Conservation (phyloP, 2,329 filamentous ascomycete species). For the Diaporthe ampelina region DNA sequence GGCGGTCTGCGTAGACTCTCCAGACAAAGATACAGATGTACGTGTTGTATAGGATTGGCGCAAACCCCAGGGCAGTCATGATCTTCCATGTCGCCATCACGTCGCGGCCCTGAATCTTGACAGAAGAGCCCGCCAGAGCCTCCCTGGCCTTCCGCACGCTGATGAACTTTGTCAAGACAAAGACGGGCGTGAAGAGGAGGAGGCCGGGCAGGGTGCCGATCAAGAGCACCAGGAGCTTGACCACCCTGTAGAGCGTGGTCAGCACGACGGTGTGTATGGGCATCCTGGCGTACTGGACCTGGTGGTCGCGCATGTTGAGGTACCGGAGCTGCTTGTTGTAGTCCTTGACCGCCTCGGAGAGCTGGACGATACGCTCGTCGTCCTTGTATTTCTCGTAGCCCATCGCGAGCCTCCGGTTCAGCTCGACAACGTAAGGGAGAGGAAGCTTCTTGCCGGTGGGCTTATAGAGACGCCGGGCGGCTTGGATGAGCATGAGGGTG, state of each 20-base stretch:
- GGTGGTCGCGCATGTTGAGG: constrained; percentile 91
- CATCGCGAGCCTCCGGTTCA: constrained; percentile 90
- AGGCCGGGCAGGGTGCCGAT: constrained; percentile 88
- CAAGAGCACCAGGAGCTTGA: constrained; percentile 82
- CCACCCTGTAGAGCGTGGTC: constrained; percentile 83
- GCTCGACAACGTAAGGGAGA: constrained; percentile 90
- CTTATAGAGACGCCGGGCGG: constrained; percentile 92
- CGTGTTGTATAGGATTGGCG: constrained; percentile 84
- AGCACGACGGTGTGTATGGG: constrained; percentile 81
- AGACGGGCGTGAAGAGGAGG: constrained; percentile 89
- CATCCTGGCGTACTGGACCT: constrained; percentile 92
- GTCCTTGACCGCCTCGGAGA: constrained; percentile 81
- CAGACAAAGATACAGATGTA: constrained; percentile 82
- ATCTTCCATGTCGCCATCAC: constrained; percentile 97
- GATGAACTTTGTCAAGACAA: constrained; percentile 86
- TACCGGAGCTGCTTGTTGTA: constrained; percentile 92
- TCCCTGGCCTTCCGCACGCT: constrained; percentile 86
- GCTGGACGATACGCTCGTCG: constrained; percentile 82
- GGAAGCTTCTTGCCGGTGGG: constrained; percentile 94
- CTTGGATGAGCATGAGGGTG: constrained; percentile 96
- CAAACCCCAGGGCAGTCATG: constrained; percentile 86
- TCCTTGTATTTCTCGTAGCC: constrained; percentile 95
- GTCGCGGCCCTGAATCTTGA: constrained; percentile 89
- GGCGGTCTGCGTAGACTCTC: constrained; percentile 84
- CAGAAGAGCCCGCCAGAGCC: constrained; percentile 86